Evolutionary conservation across 78 protist species (phyloP), one percentile per base, ranked within the genome.

Genomic region (Polysphondylium violaceum): DNA sequence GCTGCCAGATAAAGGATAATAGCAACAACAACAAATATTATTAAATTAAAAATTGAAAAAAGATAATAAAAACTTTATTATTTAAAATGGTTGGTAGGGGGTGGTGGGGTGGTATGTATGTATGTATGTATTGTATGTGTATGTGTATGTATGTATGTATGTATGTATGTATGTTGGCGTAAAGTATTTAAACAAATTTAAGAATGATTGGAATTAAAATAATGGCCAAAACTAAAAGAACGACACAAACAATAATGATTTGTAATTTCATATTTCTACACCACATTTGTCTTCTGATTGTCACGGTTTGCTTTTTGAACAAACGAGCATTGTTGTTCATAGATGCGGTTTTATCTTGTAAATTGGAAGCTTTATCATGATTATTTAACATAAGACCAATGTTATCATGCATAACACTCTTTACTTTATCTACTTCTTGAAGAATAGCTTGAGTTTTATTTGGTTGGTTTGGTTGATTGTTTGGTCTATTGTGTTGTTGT

Each of bases 261-360:
- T 79, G 76, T 29, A 79, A 55, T 71, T 79, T 79, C 88, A 79
- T 79, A 79, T 79, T 79, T 79, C 88, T 79, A 59, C 88, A 79
- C 88, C 88, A 79, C 88, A 79, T 79, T 55, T 79, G 88, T 79
- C 88, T 79, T 65, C 88, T 64, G 43, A 79, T 79, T 27, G 88
- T 79, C 1, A 51, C 75, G 8, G 88, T 79, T 67, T 79, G 88
- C 27, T 79, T 79, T 55, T 79, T 79, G 36, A 79, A 79, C 25
- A 67, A 53, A 38, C 72, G 44, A 25, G 88, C 88, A 79, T 79
- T 79, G 55, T 79, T 79, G 11, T 60, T 79, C 76, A 79, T 67
- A 21, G 77, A 67, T n/a, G 63, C 69, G 14, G 88, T 79, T 44
- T 53, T 79, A 51, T 79, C 88, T 79, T 79, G 88, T 33, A 79